These are phyloP conservation scores for Themeda triandra DNA, from an alignment of 176 grass and related monocot genomes.

Conservation along the genomic window DNA sequence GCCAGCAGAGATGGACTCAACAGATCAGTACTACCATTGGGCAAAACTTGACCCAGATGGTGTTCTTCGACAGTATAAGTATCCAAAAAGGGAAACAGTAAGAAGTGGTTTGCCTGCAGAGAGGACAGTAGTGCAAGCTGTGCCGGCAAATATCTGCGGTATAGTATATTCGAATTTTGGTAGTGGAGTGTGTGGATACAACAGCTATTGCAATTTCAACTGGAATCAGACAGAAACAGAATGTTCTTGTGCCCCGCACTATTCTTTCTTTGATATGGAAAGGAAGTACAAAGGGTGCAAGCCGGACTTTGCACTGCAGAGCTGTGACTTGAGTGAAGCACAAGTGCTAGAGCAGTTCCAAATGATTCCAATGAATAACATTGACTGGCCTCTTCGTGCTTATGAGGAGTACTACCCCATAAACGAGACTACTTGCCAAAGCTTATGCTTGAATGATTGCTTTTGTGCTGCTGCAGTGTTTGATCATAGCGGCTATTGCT, in stretches of 20 bases:
- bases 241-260: not conserved
- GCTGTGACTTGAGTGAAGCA: not conserved
- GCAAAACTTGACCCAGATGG: conserved; percentile 8
- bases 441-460: not conserved
- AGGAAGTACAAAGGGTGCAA: conserved; percentile 14
- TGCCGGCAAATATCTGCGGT: not conserved
- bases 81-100: not conserved
- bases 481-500: not conserved
- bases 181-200: conserved; percentile 17
- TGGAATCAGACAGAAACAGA: not conserved
- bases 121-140: not conserved
- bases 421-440: not conserved
- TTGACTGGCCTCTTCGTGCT: not conserved
- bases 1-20: not conserved
- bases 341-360: conserved; percentile 4
- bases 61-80: conserved; percentile 3
- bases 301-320: not conserved
- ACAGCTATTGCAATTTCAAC: not conserved
- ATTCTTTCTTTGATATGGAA: not conserved
- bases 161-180: not conserved
- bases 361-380: not conserved
- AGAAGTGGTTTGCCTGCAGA: not conserved
- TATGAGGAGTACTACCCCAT: conserved; percentile 1
- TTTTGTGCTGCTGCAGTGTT: conserved; percentile 6
- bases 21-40: not conserved